Percentiles rank a stretch among this genome's conserved stretches.
Conservation (phyloP, 1,284 basidiomycete genomes). For the Sphagnurus paluster region DNA sequence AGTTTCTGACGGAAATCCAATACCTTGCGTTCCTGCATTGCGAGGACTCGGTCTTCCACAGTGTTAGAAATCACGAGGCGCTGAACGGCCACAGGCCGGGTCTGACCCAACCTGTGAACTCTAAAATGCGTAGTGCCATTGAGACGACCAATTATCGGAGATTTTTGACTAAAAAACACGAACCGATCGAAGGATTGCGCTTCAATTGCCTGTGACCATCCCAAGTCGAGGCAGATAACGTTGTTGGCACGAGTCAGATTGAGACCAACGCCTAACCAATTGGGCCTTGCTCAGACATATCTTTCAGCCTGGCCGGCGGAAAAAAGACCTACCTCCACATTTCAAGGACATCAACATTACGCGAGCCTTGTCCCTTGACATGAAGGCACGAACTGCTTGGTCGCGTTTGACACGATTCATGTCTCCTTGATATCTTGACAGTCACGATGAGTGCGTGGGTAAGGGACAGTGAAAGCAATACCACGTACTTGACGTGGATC, state of each 20-base stretch:
- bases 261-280: slow-evolving; percentile 51
- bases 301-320: too few relatives aligned
- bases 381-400: slow-evolving; percentile 52
- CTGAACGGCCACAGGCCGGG: slow-evolving; percentile 53
- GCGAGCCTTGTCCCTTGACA: slow-evolving; percentile 52
- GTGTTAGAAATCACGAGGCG: slow-evolving; percentile 58
- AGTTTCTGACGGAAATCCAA: slow-evolving; percentile 7
- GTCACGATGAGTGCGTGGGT: slow-evolving; percentile 3
- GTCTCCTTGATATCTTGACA: slow-evolving; percentile 54
- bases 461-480: neutral
- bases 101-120: slow-evolving; percentile 56
- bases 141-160: slow-evolving; percentile 27
- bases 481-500: slow-evolving; percentile 50
- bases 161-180: slow-evolving; percentile 3
- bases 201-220: slow-evolving; percentile 63
- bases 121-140: slow-evolving; percentile 19
- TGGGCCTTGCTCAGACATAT: too few relatives aligned
- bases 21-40: slow-evolving; percentile 58
- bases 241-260: slow-evolving; percentile 63
- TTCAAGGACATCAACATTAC: slow-evolving; percentile 63
- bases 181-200: slow-evolving; percentile 48
- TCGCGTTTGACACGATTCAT: slow-evolving; percentile 54
- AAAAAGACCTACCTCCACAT: slow-evolving; percentile 46
- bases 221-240: slow-evolving; percentile 62
- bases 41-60: slow-evolving; percentile 60